These are phyloP conservation scores for Grosmannia penicillata DNA, from an alignment of 2,329 filamentous ascomycete genomes.

Conservation along the genomic window DNA sequence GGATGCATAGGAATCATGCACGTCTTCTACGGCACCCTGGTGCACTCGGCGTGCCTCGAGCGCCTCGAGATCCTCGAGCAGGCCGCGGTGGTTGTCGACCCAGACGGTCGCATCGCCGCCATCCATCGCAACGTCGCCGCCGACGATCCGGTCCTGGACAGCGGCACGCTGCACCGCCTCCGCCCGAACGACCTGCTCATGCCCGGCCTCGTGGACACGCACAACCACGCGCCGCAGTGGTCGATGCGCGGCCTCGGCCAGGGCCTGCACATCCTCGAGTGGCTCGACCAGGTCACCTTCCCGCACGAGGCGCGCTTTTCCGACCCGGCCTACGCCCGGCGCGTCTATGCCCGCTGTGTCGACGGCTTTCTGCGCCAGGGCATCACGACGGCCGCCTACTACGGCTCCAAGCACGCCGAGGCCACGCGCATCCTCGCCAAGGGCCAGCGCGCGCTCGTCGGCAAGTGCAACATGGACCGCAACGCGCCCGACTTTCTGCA, in stretches of 20 bases:
- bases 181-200: constrained; percentile 34
- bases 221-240: constrained; percentile 51
- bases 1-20: too few relatives aligned
- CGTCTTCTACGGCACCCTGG: constrained; percentile 1
- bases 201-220: constrained; percentile 50
- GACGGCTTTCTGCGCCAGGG: constrained; percentile 45
- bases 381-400: constrained; percentile 47
- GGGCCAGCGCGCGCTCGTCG: constrained; percentile 45
- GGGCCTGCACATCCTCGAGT: constrained; percentile 42
- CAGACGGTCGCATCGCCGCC: not conserved
- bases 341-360: constrained; percentile 36
- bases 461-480: constrained; percentile 49
- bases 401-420: constrained; percentile 38
- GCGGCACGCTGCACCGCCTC: constrained; percentile 17
- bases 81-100: not conserved
- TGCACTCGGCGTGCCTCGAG: not conserved
- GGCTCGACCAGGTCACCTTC: constrained; percentile 50
- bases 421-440: constrained; percentile 42
- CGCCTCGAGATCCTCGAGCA: not conserved
- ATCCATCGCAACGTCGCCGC: not conserved
- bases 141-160: not conserved
- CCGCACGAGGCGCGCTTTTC: constrained; percentile 46
- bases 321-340: constrained; percentile 35
- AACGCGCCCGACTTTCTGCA: constrained; percentile 34
- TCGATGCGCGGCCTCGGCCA: constrained; percentile 32